Evolutionary conservation across 495 filamentous ascomycete species (phyloP).

Genomic region (Hypoxylon lienhwacheense): DNA sequence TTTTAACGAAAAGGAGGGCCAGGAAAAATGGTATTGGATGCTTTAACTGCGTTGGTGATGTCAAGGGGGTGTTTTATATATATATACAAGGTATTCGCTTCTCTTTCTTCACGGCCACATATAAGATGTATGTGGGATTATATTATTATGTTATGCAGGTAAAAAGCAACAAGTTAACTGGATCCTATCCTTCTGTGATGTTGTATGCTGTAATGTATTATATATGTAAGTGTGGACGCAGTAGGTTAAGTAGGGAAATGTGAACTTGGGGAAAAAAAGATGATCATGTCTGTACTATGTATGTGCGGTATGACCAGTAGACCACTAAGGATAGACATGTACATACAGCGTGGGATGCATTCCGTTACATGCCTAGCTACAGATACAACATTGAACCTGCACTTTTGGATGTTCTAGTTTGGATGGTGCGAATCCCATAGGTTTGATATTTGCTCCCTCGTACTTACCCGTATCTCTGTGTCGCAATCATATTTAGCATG

Average conservation of each 20-base stretch:
- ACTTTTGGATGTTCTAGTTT: neutral
- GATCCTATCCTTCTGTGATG: neutral
- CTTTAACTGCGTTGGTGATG: slow-evolving; percentile 27
- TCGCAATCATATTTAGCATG: too few species aligned
- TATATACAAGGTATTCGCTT: slow-evolving; percentile 7
- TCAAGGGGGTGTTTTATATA: slow-evolving; percentile 13
- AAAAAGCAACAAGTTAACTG: neutral
- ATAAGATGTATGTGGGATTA: neutral
- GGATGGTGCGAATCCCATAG: neutral
- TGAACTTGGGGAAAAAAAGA: neutral
- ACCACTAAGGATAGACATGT: too few species aligned
- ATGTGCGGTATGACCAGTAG: slow-evolving; percentile 16
- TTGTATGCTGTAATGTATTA: too few species aligned
- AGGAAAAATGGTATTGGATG: slow-evolving; percentile 22
- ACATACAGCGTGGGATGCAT: slow-evolving; percentile 3
- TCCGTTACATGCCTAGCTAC: neutral
- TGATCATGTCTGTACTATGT: slow-evolving; percentile 9
- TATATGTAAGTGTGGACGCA: neutral
- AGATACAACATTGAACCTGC: too few species aligned
- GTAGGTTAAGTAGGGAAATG: neutral
- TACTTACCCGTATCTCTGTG: too few species aligned
- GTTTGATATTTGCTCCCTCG: too few species aligned
- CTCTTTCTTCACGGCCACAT: neutral
- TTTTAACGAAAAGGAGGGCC: slow-evolving; percentile 19
- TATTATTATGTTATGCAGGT: slow-evolving; percentile 16